Conservation (phyloP, 768 basidiomycete species). For the Mycena capillaripes region DNA sequence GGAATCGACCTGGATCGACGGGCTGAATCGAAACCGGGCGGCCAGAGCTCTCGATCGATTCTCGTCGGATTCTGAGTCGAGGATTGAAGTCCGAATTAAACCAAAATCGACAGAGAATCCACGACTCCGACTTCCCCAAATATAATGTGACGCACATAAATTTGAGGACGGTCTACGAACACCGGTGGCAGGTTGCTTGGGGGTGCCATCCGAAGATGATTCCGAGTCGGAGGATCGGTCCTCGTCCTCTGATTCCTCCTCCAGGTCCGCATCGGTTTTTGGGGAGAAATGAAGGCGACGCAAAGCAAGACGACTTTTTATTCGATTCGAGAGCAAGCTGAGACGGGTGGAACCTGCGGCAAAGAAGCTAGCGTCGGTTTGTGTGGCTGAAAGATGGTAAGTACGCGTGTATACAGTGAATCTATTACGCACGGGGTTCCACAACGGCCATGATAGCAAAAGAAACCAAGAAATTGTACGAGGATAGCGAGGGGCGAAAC, state of each 20-base stretch:
- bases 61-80: too few relatives aligned
- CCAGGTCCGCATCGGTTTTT: background rate
- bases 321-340: slow-evolving; percentile 24
- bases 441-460: slow-evolving; percentile 14
- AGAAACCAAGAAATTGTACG: slow-evolving; percentile 22
- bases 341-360: slow-evolving; percentile 12
- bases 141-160: slow-evolving; percentile 20
- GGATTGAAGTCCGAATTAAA: too few relatives aligned
- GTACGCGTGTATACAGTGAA: background rate
- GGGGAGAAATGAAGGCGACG: slow-evolving; percentile 27
- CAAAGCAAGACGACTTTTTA: slow-evolving; percentile 31
- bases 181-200: background rate
- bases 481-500: too few relatives aligned
- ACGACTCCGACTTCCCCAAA: too few relatives aligned
- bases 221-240: slow-evolving; percentile 22
- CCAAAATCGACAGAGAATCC: too few relatives aligned
- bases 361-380: slow-evolving; percentile 9
- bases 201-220: slow-evolving; percentile 10
- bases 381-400: slow-evolving; percentile 7
- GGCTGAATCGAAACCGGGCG: too few relatives aligned
- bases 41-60: too few relatives aligned
- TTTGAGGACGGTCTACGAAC: background rate
- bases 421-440: background rate
- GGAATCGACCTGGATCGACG: too few relatives aligned
- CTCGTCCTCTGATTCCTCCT: slow-evolving; percentile 20